Evolutionary conservation across 371 early-diverging fungal species (phyloP), one percentile per base, ranked within the genome.

Genomic region (Lichtheimia ramosa): DNA sequence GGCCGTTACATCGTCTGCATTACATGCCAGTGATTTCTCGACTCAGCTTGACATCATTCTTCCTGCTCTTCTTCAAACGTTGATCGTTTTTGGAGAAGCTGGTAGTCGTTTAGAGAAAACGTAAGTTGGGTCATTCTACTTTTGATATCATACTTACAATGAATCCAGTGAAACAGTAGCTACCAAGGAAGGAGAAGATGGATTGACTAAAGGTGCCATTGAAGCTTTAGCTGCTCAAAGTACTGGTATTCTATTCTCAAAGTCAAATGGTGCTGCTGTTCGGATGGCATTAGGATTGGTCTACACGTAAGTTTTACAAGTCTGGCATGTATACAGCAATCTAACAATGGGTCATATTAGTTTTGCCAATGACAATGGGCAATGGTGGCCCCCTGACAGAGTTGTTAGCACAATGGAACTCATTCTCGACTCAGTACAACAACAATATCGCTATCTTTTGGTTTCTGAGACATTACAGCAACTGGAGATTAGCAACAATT

Each of bases 391-490:
- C 10, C 52, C 76, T 3, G 68, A 60, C 13, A 65, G 72, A 57
- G 81, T 70, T 27, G 68, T 78, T 13, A 75, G 75, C 18, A 69
- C 88, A 15, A 69, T 60, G 53, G 57, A 61, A 6, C 56, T 71
- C 2, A 28, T 71, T 5, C 60, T 66, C 23, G 72, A 66, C 49
- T 68, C 83, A 0, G 62, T 84, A 27, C 79, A 74, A 77, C 73
- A 87, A 14, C 89, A 91, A 71, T 81, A 87, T 61, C 89, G 88
- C 2, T 86, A 88, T 55, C 74, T 89, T 25, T 65, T 90, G 18
- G 76, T 90, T 12, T 79, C 85, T 12, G 77, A 81, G 48, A 59
- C 91, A 21, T 66, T 91, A 39, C 82, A 85, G 13, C 84, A 83
- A 40, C 63, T 92, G 5, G 84, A 85, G 20, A 61, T 40, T 25